Base-by-base conservation (phyloP, 768 basidiomycete species). In the Lenzites betulinus region DNA sequence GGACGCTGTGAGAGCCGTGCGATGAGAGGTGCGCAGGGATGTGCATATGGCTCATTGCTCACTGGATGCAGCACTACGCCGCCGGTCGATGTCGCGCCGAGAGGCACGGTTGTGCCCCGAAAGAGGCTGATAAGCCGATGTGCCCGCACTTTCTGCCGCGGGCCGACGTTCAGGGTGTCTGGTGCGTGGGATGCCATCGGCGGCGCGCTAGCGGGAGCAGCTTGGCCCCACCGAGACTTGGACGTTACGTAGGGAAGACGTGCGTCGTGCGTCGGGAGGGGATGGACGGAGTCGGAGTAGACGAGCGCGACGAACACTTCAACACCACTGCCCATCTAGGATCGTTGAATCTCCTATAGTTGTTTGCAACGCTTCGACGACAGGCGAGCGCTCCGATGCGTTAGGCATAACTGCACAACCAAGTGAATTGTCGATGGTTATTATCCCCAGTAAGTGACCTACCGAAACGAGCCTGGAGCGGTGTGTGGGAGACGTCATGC, bases 341-440 rank as follows among this genome's bases (percentile, higher is more conserved):
- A 39, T 39, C 38, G 38, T 39, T 13, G 15, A 18, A 39, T 39
- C 4, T 39, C 38, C 13, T 16, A 13, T 3, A 15, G 18, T 39
- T 39, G 18, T 18, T 39, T 39, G 26, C 30, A 28, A 20, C 11
- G 18, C n/a, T 36, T 36, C 48, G 38, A 12, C 48, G 13, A 30
- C 20, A 25, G 22, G 22, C 44, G 48, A 28, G 56, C 48, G 56
- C 56, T 58, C 48, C 56, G 56, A 43, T 42, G 39, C 1, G 33
- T 50, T 50, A 58, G 56, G 56, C 56, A 41, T 51, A 50, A 42
- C 48, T 35, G 49, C 1, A 25, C 39, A 39, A 42, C 56, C 48
- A 58, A 38, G 56, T 41, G 26, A 33, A 49, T 42, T 41, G 8
- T 9, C 12, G 23, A 26, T 1, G 23, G 16, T 39, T 20, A 22